Conservation (phyloP, 371 early-diverging fungal species). For the Entomophthora muscae region DNA sequence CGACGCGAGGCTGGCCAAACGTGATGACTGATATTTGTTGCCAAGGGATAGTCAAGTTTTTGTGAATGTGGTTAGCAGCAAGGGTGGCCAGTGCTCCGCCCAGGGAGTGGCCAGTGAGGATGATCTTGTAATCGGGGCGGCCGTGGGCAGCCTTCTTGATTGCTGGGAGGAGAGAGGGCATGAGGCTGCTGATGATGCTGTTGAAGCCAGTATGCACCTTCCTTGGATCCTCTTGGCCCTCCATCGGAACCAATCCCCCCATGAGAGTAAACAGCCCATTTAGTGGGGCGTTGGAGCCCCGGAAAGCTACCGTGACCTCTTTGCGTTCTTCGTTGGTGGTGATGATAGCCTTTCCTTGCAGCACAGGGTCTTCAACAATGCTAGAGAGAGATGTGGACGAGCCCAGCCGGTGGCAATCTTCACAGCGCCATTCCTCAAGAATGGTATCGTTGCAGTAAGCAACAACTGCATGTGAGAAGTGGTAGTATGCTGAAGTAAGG, state of each 20-base stretch:
- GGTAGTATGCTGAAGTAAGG: too few relatives aligned
- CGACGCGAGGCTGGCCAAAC: constrained; percentile 7
- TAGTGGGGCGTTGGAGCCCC: not conserved
- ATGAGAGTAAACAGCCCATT: constrained; percentile 5
- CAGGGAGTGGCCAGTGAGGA: constrained; percentile 1
- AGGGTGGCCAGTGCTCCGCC: constrained; percentile 7
- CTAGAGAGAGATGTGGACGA: not conserved
- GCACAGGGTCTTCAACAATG: not conserved
- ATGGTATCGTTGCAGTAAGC: not conserved
- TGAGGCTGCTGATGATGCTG: too few relatives aligned
- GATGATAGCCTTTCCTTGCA: not conserved
- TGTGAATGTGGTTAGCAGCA: not conserved
- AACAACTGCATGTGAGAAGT: not conserved
- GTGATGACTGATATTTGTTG: not conserved
- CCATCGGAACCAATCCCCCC: too few relatives aligned
- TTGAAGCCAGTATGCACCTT: too few relatives aligned
- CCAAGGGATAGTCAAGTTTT: not conserved
- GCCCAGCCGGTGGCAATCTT: not conserved
- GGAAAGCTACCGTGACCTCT: not conserved
- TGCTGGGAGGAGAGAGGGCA: too few relatives aligned
- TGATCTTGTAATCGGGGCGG: not conserved
- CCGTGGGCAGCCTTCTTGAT: too few relatives aligned
- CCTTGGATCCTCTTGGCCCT: too few relatives aligned
- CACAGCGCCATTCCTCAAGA: not conserved
- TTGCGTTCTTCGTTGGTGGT: not conserved